Percentiles rank a stretch among this genome's conserved stretches.
phyloP scores from a whole-genome alignment of 768 basidiomycete species.

The Cystobasidium onofrii region DNA sequence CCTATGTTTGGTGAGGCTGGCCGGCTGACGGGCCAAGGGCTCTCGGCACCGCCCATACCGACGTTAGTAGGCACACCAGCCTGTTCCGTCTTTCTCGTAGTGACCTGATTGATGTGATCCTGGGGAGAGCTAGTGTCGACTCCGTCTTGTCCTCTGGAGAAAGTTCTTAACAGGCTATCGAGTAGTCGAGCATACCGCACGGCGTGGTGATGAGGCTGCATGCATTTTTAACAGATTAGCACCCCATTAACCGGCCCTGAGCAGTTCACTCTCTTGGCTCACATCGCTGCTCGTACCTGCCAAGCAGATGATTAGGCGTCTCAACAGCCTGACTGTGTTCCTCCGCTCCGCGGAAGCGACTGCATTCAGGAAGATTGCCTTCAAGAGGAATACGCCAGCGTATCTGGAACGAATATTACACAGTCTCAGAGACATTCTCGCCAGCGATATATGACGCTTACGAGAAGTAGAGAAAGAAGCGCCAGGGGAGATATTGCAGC shows the following conservation, averaged over 20 bases:
- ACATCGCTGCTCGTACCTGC: conserved; percentile 32
- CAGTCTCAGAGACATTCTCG: background rate
- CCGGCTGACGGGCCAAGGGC: background rate
- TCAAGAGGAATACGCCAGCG: conserved; percentile 38
- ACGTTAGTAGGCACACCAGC: background rate
- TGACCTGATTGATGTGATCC: background rate
- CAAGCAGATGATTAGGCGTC: conserved; percentile 31
- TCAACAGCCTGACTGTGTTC: conserved; percentile 18
- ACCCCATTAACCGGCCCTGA: background rate
- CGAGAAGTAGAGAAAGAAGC: conserved; percentile 35
- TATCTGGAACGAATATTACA: background rate
- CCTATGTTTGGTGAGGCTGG: conserved; percentile 6
- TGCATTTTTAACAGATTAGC: background rate
- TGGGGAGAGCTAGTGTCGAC: background rate
- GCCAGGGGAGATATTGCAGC: conserved; percentile 35
- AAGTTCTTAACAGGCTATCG: conserved; percentile 32
- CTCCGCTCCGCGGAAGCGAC: conserved; percentile 12
- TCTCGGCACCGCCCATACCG: background rate
- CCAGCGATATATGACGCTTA: background rate
- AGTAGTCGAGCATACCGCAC: conserved; percentile 33
- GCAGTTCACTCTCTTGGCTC: background rate
- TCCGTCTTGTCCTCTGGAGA: conserved; percentile 20
- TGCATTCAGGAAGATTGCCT: conserved; percentile 35
- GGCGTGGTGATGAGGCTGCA: conserved; percentile 31
- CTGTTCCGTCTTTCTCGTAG: background rate